Evolutionary conservation across 2,329 filamentous ascomycete genomes (phyloP), one percentile per base, ranked within the genome.

Genomic region (Aurifilum marmelostoma): DNA sequence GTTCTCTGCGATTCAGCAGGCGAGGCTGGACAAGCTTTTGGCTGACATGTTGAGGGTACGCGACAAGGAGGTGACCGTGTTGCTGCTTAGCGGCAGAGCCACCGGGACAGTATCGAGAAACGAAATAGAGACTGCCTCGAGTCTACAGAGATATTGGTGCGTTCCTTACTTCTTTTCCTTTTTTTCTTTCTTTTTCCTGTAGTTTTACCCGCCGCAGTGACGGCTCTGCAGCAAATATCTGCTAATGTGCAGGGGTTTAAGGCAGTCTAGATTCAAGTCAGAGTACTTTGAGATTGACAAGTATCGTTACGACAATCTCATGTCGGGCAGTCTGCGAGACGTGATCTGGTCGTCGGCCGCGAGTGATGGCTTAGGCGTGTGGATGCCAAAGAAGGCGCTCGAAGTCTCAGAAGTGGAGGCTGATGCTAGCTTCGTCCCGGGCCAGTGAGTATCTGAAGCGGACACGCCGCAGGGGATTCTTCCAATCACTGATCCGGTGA

Each of bases 21-120:
- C 68, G 5, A 65, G 63, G 32, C 66, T 71, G 32, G 70, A 71
- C n/a, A 71, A 66, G 52, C 54, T 71, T 1, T 27, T 71, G 54
- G 63, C 39, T n/a, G 70, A 71, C n/a, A 71, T 71, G 27, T 21
- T 70, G 9, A 32, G 18, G 8, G 52, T 34, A 3, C 61, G 41
- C 50, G 63, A 71, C n/a, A 58, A 47, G 14, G 47, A 69, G 50
- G 39, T 34, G 14, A 29, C 24, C 0, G 37, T 32, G 43, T 29
- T 24, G 59, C 59, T 21, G 14, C 39, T 67, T 4, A 24, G 41
- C 18, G 41, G 34, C n/a, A 54, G 11, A 11, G 16, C 18, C 2
- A 18, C 56, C n/a, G 54, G 47, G 47, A 41, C 54, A 6, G 66
- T 39, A 11, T 34, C 64, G 24, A 54, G 68, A 18, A 63, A 43